phyloP scores from a whole-genome alignment of 2,329 filamentous ascomycete species.

The Venturia asperata region DNA sequence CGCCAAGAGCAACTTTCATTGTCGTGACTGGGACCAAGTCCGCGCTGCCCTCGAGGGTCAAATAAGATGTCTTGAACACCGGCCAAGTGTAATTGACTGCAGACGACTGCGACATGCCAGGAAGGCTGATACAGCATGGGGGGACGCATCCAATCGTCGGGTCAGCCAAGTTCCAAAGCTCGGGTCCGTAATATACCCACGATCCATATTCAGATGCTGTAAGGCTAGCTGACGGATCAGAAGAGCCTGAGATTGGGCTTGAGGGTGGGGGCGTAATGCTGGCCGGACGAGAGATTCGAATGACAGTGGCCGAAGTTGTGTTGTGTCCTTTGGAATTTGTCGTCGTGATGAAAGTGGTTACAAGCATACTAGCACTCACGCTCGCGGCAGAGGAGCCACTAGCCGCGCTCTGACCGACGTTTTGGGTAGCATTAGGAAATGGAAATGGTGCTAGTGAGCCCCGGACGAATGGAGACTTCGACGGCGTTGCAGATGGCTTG shows the following conservation, averaged over 20 bases:
- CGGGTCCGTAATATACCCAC: neutral
- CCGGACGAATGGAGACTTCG: neutral
- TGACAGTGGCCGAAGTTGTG: neutral
- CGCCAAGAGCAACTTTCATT: neutral
- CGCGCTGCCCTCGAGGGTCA: neutral
- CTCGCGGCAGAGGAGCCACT: neutral
- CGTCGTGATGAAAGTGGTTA: neutral
- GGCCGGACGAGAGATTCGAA: neutral
- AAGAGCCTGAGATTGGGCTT: neutral
- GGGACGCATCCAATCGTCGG: neutral
- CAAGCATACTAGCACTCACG: too few species aligned
- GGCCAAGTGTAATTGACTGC: neutral
- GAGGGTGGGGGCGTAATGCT: neutral
- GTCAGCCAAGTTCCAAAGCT: neutral
- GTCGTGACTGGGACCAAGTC: neutral
- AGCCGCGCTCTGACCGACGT: too few species aligned
- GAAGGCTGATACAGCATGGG: neutral
- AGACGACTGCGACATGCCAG: neutral
- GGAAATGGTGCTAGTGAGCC: neutral
- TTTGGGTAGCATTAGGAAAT: neutral
- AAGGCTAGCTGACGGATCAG: neutral
- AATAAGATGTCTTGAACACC: neutral
- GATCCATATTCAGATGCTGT: neutral
- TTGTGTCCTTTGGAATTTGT: neutral
- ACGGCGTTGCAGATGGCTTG: neutral